Evolutionary conservation across 1,284 basidiomycete species (phyloP), one percentile per base, ranked within the genome.

Genomic region (Pseudozyma sp.): DNA sequence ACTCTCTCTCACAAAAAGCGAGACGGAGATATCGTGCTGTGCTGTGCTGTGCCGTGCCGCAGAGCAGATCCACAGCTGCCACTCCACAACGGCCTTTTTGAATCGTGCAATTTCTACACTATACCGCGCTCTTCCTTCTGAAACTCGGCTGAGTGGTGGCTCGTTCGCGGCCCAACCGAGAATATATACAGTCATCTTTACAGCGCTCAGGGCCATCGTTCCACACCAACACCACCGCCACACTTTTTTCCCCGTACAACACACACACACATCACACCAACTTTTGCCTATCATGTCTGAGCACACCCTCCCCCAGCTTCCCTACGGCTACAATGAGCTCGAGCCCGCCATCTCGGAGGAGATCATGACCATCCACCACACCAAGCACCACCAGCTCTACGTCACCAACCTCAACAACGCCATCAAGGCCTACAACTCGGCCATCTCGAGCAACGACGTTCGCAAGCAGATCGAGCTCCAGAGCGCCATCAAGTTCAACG

Each of bases 271-370:
- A 24, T 24, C 24, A 13, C 31, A 16, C 8, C 24, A 17, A 42
- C 4, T 7, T 10, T 13, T 30, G 29, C 37, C 47, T 51, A 74
- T 35, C 30, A 74, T 77, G 68, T 70, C 74, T 54, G 75, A 81
- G 68, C 90, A 93, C 86, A 90, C 90, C 35, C 90, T 97, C 56
- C 95, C 94, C 43, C 87, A 91, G 71, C 88, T 99, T 46, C 93
- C 94, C 34, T 99, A 98, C 86, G 88, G 88, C 33, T 97, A 97
- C 87, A 89, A 96, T 87, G 92, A 87, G 54, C 91, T 94, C 81
- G 92, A 94, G 87, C 93, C 93, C 42, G 89, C 90, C 86, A 94
- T 94, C 87, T 91, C 89, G 30, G 85, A 87, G 81, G 87, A 93
- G 86, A 81, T 81, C 71, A 78, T 80, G 77, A 79, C 78, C 65